phyloP scores from a whole-genome alignment of 129 eudicot genomes.

The Centrapalus pauciflorus region DNA sequence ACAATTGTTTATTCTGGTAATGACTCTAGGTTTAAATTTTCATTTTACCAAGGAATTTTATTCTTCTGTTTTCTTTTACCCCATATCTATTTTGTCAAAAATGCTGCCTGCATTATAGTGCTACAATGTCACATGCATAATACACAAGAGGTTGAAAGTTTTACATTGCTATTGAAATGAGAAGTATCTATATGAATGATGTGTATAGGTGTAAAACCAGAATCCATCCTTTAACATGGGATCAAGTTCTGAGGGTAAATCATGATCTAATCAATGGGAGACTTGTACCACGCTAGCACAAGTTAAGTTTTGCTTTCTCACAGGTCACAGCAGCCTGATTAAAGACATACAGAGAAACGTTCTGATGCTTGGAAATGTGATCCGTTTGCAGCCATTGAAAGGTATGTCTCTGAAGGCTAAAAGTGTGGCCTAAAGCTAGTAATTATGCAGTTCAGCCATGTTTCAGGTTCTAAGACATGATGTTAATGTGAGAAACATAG shows the following conservation, averaged over 20 bases:
- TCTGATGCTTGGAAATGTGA: not conserved
- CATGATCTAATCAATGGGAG: not conserved
- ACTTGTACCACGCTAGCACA: not conserved
- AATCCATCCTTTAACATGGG: not conserved
- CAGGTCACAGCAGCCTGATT: not conserved
- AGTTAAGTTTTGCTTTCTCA: not conserved
- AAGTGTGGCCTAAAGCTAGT: not conserved
- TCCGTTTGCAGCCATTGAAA: not conserved
- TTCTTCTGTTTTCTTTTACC: not conserved
- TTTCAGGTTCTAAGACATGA: not conserved
- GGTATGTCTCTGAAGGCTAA: slow-evolving; percentile 3
- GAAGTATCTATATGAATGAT: slow-evolving; percentile 1
- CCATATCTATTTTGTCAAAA: slow-evolving; percentile 4
- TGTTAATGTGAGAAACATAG: no score
- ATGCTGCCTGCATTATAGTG: not conserved
- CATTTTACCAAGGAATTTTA: slow-evolving; percentile 14
- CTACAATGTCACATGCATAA: slow-evolving; percentile 4
- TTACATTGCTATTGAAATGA: not conserved
- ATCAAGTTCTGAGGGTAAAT: not conserved
- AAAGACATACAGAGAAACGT: not conserved
- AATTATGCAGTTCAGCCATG: not conserved
- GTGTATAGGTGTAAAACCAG: not conserved
- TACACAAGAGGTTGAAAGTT: slow-evolving; percentile 1
- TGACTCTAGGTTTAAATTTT: slow-evolving; percentile 12
- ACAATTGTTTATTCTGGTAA: slow-evolving; percentile 17